Conservation (phyloP, 192 early-diverging fungal genomes). For the Rhizophagus clarus region DNA sequence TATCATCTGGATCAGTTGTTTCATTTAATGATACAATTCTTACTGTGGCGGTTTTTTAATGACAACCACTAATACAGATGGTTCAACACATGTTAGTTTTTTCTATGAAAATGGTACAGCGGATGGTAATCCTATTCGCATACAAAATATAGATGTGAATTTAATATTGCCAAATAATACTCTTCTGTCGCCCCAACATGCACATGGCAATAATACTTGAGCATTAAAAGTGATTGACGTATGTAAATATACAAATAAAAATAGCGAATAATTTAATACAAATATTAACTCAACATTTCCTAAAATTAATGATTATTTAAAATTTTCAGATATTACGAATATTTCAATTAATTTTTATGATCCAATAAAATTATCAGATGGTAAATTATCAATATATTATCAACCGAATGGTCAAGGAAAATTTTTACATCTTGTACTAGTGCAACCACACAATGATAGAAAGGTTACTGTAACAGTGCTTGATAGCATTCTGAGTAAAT, state of each 20-base stretch:
- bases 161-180: background rate
- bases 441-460: background rate
- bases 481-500: too few relatives aligned
- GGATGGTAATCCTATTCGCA: background rate
- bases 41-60: background rate
- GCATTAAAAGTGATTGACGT: background rate
- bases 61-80: too few relatives aligned
- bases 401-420: too few relatives aligned
- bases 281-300: too few relatives aligned
- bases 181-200: background rate
- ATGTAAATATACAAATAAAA: background rate
- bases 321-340: too few relatives aligned
- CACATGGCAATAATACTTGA: background rate
- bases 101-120: background rate
- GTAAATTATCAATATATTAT: too few relatives aligned
- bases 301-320: too few relatives aligned
- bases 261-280: slow-evolving; percentile 16
- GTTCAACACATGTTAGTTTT: too few relatives aligned
- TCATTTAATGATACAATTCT: background rate
- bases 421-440: too few relatives aligned
- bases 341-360: too few relatives aligned
- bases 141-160: background rate
- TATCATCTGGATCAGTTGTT: background rate
- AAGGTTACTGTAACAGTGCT: background rate
- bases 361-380: too few relatives aligned